Base-by-base conservation (phyloP, 306 rosid species). In the Betula pendula region DNA sequence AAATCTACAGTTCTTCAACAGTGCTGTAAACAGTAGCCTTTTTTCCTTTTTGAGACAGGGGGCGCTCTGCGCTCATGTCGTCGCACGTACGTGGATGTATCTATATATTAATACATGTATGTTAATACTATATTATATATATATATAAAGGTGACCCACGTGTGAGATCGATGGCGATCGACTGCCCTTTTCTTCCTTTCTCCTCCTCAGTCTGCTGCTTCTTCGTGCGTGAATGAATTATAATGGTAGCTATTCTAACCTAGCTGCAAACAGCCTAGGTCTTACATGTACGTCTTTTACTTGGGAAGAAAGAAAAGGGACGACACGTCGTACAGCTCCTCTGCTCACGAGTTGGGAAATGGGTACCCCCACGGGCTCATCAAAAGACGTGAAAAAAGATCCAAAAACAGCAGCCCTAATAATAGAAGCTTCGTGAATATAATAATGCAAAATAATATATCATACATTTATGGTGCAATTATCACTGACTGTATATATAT, bases 41-140 rank as follows among this genome's bases (percentile, higher is more conserved):
- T 71, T 80, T 76, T 38, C 56, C 68, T 20, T 31, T 78, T 70
- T 68, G 60, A 48, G 42, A 75, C 68, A 74, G 83, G 48, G 51
- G 20, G 45, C 44, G 75, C 80, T 63, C 52, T 15, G 55, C 43
- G 75, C 80, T 63, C 52, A 65, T 78, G 71, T 56, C 44, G 70
- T 65, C 70, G 49, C 50, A 49, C 50, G 59, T 56, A 45, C 15
- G 12, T 45, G 15, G 49, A 45, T 38, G 6, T 6, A 12, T 45
- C 1, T 9, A 44, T 44, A 11, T 44, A 44, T 8, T 8, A 35
- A 35, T 35, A 3, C 40, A 53, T 55, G 51, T 47, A 44, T 22
- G 49, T 42, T 22, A n/a, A n/a, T n/a, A n/a, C n/a, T n/a, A n/a
- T 2, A 20, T 20, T 43, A 44, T 15, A 50, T 52, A 38, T 24